Base-by-base conservation (phyloP, 2,329 filamentous ascomycete species). In the Ophiosphaerella herpotricha region DNA sequence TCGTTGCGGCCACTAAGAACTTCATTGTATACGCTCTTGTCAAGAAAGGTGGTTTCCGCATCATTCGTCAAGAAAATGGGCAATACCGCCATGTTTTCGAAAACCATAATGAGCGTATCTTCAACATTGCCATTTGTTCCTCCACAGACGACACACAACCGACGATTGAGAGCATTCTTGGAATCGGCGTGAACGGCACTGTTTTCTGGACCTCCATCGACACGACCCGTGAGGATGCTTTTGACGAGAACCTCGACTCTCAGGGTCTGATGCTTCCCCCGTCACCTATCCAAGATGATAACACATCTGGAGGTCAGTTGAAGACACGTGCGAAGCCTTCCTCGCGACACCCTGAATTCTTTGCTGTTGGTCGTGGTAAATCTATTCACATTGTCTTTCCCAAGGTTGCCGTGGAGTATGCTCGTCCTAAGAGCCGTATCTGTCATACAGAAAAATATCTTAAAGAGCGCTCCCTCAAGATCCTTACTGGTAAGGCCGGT, bases 1-100 rank as follows among this genome's bases (percentile, higher is more conserved):
- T 99, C 29, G 93, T 93, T 42, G 89, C 92, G 5, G 92, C 93
- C 14, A 93, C 91, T 23, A 87, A 90, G 67, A 88, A 88, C 52
- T 96, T 94, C 76, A 97, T 99, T 74, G 87, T 90, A 5, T 99
- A 97, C 66, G 91, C 91, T 37, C 90, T 96, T 79, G 90, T 90
- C 37, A 97, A 96, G 78, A 90, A 91, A 59, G 91, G 91, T 43
- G 94, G 94, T 40, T 85, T 99, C 64, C 87, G 93, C 48, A 88
- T 99, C 49, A 97, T 99, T 68, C 86, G 91, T 55, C 94, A 99
- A 75, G 90, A 96, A 60, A 91, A 96, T 67, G 94, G 94, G 50
- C 88, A 87, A 60, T 91, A 97, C 72, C 89, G 90, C 68, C 92
- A 95, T 73, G 84, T 97, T 18, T 97, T 97, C 74, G 90, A 90